Evolutionary conservation across 495 filamentous ascomycete genomes (phyloP), one percentile per base, ranked within the genome.

Genomic region (Elasticomyces elasticus): DNA sequence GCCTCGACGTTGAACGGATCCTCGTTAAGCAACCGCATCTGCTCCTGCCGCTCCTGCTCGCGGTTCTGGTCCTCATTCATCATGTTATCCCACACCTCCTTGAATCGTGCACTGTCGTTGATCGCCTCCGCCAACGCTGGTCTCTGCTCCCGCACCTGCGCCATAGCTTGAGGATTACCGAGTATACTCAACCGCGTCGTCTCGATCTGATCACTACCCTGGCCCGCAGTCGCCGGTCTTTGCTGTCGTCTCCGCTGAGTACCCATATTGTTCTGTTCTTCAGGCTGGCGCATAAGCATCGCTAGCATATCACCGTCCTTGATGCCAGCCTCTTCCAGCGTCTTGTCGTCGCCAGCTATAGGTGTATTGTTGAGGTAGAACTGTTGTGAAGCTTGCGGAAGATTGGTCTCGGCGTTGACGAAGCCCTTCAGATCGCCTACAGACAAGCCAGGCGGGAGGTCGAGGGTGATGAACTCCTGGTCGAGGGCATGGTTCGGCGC

Each of bases 1-100:
- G 88, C 86, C 43, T 94, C 89, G 24, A 83, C 69, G 63, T 96
- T 88, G 64, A 97, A 95, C 1, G 91, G 89, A 62, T 97, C 92
- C 7, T 86, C 82, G 61, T 95, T 94, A 35, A 97, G 74, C 66
- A 82, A 71, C 9, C 76, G 76, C 55, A 95, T 86, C 60, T 88
- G 80, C n/a, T 84, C 80, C 58, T 86, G 81, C 53, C 90, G 84
- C 64, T 87, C 80, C 26, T 74, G 77, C 56, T 90, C 82, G 35
- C 74, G 72, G 50, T 87, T 79, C 38, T 77, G 74, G 54, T 94
- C 84, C 59, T 80, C 74, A 41, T 82, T 75, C 59, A 81, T 74
- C 65, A 85, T 79, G 44, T 76, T 72, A 28, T 79, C 65, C 50
- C 83, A 84, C 17, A 85, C 73, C 43, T 87, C 74, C 19, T 80